These are phyloP conservation scores for Podaxis sp. DNA, from an alignment of 768 basidiomycete species.

Conservation along the genomic window DNA sequence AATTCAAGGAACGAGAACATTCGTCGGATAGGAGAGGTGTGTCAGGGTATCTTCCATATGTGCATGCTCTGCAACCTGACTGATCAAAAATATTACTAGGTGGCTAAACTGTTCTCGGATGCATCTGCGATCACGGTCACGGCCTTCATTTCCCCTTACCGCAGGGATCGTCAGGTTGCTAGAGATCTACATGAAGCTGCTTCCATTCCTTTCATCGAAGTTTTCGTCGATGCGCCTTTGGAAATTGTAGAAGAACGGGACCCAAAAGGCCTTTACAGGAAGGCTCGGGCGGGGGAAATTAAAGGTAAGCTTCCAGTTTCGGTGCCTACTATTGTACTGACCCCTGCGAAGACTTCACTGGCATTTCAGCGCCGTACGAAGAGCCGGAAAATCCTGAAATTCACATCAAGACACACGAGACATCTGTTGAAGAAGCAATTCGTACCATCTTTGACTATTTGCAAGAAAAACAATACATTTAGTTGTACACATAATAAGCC, in stretches of 20 bases:
- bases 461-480: slow-evolving; percentile 54
- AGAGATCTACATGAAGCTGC: slow-evolving; percentile 75
- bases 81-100: slow-evolving; percentile 50
- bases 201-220: slow-evolving; percentile 83
- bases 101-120: slow-evolving; percentile 91
- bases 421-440: slow-evolving; percentile 75
- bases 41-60: slow-evolving; percentile 10
- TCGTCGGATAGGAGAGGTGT: slow-evolving; percentile 91
- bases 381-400: slow-evolving; percentile 82
- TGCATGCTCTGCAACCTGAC: too few species aligned
- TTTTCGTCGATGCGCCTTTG: slow-evolving; percentile 92
- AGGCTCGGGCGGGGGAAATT: slow-evolving; percentile 92
- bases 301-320: slow-evolving; percentile 56
- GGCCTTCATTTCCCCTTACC: slow-evolving; percentile 99
- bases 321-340: background rate
- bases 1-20: slow-evolving; percentile 94
- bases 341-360: slow-evolving; percentile 81
- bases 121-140: slow-evolving; percentile 83
- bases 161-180: slow-evolving; percentile 77
- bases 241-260: slow-evolving; percentile 86
- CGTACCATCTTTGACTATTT: slow-evolving; percentile 79
- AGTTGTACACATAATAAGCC: slow-evolving; percentile 12
- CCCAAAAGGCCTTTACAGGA: slow-evolving; percentile 97
- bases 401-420: slow-evolving; percentile 85
- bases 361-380: slow-evolving; percentile 96